Base-by-base conservation (phyloP, 306 rosid species). In the Parietaria judaica region DNA sequence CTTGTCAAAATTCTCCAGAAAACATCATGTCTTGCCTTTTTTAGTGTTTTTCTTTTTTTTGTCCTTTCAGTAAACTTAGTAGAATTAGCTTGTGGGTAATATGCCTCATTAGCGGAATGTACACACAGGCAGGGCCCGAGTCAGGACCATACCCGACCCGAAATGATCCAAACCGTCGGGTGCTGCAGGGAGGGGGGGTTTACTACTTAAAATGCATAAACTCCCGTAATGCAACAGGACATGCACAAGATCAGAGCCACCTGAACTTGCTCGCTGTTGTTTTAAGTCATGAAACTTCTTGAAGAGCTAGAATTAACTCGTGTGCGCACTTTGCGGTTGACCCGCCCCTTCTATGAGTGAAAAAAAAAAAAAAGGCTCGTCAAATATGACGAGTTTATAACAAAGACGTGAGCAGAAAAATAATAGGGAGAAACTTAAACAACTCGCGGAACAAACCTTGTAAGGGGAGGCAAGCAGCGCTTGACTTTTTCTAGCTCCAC, bases 401-500 rank as follows among this genome's bases (percentile, higher is more conserved):
- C 7, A 41, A 41, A 41, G 9, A 2, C 31, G 31, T 23, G 31
- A 23, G 2, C 31, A 41, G 0, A 41, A 23, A 67, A 23, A 15
- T 11, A 59, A 47, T 4, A 6, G 15, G 16, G 48, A 3, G 43
- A 63, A 51, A 11, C 54, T 54, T 70, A 54, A 35, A 31, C 55
- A 43, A 64, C 10, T 4, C 2, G 14, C 6, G 13, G 0, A 49
- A 49, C 53, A 49, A 72, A 88, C 99, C 99, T 88, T 51, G 75
- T 68, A 57, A 92, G 83, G 65, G 82, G 76, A 45, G 88, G 84
- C 61, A 92, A 63, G 72, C 78, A 60, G 66, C 72, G 63, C 75
- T 86, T 86, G 51, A 88, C 88, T 72, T 88, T 88, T 78, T 92
- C 96, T 57, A 92, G 96, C 84, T 92, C 99, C 66, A 84, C 47